Percentiles rank a stretch among this genome's conserved stretches.
phyloP scores from a whole-genome alignment of 164 flowering plant species.

The Magnolia sinica region DNA sequence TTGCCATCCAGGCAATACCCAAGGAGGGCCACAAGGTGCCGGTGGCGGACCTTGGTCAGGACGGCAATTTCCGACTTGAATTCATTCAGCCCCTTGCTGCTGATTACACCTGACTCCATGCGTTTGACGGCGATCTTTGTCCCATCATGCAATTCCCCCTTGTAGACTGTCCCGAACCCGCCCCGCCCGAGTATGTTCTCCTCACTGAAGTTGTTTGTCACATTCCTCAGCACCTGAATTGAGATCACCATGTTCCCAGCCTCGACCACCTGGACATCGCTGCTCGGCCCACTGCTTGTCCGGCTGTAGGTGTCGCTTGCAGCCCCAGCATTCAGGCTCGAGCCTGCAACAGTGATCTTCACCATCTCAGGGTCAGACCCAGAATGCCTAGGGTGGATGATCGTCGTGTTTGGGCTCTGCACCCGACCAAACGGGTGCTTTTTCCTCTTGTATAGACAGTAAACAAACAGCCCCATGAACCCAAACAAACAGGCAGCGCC shows the following conservation, averaged over 20 bases:
- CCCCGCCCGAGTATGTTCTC: constrained; percentile 78
- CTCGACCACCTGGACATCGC: constrained; percentile 60
- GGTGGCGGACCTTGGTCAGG: constrained; percentile 81
- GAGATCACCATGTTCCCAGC: constrained; percentile 77
- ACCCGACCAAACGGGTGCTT: constrained; percentile 37
- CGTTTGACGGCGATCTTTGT: constrained; percentile 95
- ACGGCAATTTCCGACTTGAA: constrained; percentile 91
- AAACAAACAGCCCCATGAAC: constrained; percentile 26
- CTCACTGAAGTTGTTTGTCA: constrained; percentile 80
- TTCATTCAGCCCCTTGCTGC: constrained; percentile 73
- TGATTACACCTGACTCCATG: constrained; percentile 72
- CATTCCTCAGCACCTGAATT: constrained; percentile 68
- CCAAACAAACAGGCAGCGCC: constrained; percentile 30
- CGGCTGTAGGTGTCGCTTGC: constrained; percentile 36
- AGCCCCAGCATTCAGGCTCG: constrained; percentile 36
- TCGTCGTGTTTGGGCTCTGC: constrained; percentile 48
- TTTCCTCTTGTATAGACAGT: constrained; percentile 38
- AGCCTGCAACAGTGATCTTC: constrained; percentile 58
- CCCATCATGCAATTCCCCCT: constrained; percentile 91
- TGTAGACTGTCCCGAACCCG: constrained; percentile 94
- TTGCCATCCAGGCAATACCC: constrained; percentile 89
- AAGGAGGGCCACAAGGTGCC: constrained; percentile 77
- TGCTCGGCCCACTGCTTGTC: constrained; percentile 38
- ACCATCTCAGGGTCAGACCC: constrained; percentile 53
- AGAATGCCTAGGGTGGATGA: constrained; percentile 65